These are phyloP conservation scores for Trametes punicea DNA, from an alignment of 768 basidiomycete genomes.

Conservation along the genomic window DNA sequence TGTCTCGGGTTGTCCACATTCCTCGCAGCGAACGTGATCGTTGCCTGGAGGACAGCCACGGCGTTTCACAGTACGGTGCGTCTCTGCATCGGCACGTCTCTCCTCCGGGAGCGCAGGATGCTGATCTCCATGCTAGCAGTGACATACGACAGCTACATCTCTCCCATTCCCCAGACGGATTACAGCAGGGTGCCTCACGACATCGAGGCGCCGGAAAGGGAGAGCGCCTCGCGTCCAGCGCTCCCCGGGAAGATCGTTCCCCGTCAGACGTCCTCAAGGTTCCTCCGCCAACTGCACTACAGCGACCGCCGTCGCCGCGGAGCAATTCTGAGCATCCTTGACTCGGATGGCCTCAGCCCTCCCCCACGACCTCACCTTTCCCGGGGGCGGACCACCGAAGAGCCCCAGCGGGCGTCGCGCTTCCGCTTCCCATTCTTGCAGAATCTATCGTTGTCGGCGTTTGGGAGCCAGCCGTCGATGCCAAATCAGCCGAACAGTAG, in stretches of 20 bases:
- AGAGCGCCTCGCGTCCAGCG: background rate
- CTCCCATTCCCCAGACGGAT: background rate
- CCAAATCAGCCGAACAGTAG: background rate
- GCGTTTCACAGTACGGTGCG: slow-evolving; percentile 3
- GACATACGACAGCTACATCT: slow-evolving; percentile 12
- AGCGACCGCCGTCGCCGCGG: background rate
- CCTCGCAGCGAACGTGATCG: background rate
- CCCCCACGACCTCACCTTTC: slow-evolving; percentile 7
- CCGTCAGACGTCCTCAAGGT: background rate
- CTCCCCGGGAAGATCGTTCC: slow-evolving; percentile 1
- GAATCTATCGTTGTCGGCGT: slow-evolving; percentile 22
- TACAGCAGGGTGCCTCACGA: slow-evolving; percentile 10
- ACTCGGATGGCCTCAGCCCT: background rate
- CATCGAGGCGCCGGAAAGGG: background rate
- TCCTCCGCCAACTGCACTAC: background rate
- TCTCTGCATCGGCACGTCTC: background rate
- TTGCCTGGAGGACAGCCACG: background rate
- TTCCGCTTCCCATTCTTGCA: slow-evolving; percentile 9
- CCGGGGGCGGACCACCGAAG: background rate
- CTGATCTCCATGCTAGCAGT: background rate
- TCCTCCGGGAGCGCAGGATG: background rate
- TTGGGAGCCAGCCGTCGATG: slow-evolving; percentile 12
- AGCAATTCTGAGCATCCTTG: background rate
- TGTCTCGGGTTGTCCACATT: background rate
- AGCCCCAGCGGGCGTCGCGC: background rate